Base-by-base conservation (phyloP, 352 stramenopile species). In the Pythium chondricola region DNA sequence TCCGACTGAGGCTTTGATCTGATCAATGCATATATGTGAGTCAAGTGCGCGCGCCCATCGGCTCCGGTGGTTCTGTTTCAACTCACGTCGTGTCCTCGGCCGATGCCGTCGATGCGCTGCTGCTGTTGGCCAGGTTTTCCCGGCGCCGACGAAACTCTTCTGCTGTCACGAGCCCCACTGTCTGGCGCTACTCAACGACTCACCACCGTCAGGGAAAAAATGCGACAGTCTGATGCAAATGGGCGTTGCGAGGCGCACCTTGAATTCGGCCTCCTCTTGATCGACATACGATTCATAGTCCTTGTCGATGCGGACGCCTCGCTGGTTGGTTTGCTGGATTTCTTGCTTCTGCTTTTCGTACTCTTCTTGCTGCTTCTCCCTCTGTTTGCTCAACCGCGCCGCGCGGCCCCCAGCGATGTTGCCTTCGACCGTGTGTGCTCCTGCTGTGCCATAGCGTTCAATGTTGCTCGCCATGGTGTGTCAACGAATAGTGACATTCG, bases 351-450 rank as follows among this genome's bases (percentile, higher is more conserved):
- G 90, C 48, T 69, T 76, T 74, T 96, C 88, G 56, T 97, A 99
- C 32, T 96, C 89, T 54, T 92, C 67, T 63, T 98, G 76, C 58
- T 98, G 88, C 50, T 89, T 70, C 48, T 97, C 79, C 3, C 95
- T 87, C 69, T 98, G 69, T 62, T 97, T 94, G 11, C 84, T 90
- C 30, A 98, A 71, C 13, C 67, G 61, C 4, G 95, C 93, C 2
- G 96, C 96, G 13, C 93, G 84, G 14, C 73, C 64, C 8, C 96
- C 96, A 8, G 93, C 86, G 29, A 98, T 71, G 57, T 97, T 98
- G 13, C 96, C 96, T 75, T 99, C 96, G 27, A 98, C 92, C 16
- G 96, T 99, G 65, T 98, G 85, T 48, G 96, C 89, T 40, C 95
- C 95, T 3, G 95, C 73, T 14, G 76, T 81, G 11, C 79, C 81